These are phyloP conservation scores for Paraphoma sp. DNA, from an alignment of 2,329 filamentous ascomycete genomes.

Conservation along the genomic window DNA sequence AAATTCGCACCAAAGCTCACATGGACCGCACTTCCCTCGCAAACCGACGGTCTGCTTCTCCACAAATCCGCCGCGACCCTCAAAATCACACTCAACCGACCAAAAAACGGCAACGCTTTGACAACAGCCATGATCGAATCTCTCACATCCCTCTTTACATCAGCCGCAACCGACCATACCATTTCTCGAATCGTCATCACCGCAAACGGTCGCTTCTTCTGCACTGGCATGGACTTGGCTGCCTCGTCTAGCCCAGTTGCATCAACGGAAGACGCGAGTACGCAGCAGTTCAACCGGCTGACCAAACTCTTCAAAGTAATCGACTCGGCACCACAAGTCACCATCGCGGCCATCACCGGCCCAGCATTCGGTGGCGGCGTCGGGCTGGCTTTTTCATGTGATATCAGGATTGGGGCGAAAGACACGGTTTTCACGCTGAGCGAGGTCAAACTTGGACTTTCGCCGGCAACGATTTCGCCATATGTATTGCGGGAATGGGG, in stretches of 20 bases:
- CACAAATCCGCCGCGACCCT: slow-evolving; percentile 37
- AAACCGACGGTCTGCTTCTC: slow-evolving; percentile 34
- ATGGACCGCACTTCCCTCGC: neutral
- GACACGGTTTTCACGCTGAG: slow-evolving; percentile 42
- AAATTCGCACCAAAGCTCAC: neutral
- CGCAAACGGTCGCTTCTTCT: slow-evolving; percentile 50
- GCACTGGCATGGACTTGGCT: slow-evolving; percentile 51
- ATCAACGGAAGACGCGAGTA: neutral
- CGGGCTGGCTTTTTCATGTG: slow-evolving; percentile 53
- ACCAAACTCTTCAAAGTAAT: slow-evolving; percentile 47
- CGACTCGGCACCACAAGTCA: slow-evolving; percentile 50
- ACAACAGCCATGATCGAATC: slow-evolving; percentile 46
- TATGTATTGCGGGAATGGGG: slow-evolving; percentile 52
- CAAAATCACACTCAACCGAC: slow-evolving; percentile 44
- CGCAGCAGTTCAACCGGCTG: slow-evolving; percentile 13
- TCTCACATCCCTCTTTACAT: slow-evolving; percentile 37
- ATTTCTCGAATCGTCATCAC: slow-evolving; percentile 48
- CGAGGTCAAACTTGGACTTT: slow-evolving; percentile 51
- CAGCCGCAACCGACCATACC: slow-evolving; percentile 24
- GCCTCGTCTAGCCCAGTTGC: slow-evolving; percentile 18
- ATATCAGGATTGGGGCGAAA: slow-evolving; percentile 41
- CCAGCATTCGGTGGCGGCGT: slow-evolving; percentile 55
- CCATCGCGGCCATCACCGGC: slow-evolving; percentile 52
- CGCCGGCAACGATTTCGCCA: slow-evolving; percentile 50
- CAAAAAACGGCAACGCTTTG: slow-evolving; percentile 50